phyloP scores from a whole-genome alignment of 495 filamentous ascomycete species.

The Penicillium coprophilum region DNA sequence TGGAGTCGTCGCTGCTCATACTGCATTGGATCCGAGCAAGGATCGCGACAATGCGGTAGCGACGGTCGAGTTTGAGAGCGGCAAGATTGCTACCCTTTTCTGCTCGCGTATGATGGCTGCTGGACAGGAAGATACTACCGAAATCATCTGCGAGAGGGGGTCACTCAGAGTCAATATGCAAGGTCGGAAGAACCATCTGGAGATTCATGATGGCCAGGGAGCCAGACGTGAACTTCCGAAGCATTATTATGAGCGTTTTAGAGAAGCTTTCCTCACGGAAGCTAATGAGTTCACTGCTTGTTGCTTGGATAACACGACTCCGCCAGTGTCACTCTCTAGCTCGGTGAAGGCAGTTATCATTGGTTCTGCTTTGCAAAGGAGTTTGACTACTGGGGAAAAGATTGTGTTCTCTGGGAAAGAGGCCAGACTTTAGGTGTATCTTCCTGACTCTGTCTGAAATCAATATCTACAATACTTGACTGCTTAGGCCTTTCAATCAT shows the following conservation, averaged over 20 bases:
- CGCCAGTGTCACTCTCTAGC: conserved; percentile 42
- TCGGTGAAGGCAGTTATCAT: conserved; percentile 33
- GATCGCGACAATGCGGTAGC: conserved; percentile 61
- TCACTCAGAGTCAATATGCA: conserved; percentile 41
- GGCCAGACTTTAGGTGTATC: conserved; percentile 12
- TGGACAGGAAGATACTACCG: conserved; percentile 56
- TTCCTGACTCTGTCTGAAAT: neutral
- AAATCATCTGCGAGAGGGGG: conserved; percentile 36
- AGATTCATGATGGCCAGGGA: conserved; percentile 51
- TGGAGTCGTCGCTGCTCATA: conserved; percentile 56
- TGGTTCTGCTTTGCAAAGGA: conserved; percentile 38
- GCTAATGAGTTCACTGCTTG: conserved; percentile 55
- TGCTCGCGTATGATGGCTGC: conserved; percentile 58
- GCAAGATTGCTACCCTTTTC: conserved; percentile 58
- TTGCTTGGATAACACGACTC: conserved; percentile 47
- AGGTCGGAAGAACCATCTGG: conserved; percentile 52
- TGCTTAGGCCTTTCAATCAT: no score
- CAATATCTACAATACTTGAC: no score
- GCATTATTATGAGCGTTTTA: conserved; percentile 57
- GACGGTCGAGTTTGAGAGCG: conserved; percentile 57
- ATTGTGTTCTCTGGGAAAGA: conserved; percentile 37
- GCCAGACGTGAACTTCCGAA: conserved; percentile 50
- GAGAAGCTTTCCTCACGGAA: conserved; percentile 57
- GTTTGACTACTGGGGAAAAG: conserved; percentile 37
- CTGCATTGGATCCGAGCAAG: conserved; percentile 48